Base-by-base conservation (phyloP, 495 filamentous ascomycete species). In the Corynascus novoguineensis region DNA sequence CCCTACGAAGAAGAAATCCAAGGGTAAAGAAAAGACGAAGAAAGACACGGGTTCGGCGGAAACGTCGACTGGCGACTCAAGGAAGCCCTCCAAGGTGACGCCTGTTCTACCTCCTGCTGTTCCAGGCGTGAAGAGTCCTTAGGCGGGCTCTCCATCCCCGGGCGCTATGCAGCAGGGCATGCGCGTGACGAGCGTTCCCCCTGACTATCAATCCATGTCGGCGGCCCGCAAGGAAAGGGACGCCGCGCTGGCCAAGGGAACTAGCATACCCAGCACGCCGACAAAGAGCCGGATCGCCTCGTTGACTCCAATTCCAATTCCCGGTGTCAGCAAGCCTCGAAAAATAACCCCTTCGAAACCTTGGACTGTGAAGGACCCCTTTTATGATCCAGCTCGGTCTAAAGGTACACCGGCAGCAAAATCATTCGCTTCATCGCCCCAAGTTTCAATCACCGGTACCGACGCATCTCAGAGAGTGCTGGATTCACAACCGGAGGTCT, bases 41-140 rank as follows among this genome's bases (percentile, higher is more conserved):
- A 64, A 60, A 42, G 46, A 59, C 8, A 35, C 37, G n/a, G 9
- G 38, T 12, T n/a, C 37, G 9, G 21, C 24, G 5, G 40, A 32
- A 38, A 47, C 32, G 25, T 22, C n/a, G n/a, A n/a, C 58, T 22
- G 59, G 35, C 52, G 58, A 47, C 1, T 15, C 31, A 3, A 56
- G 44, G 12, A 59, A 48, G 44, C 42, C 46, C 22, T 11, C 46
- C 5, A 76, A 72, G 56, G 62, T 71, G 41, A 76, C 75, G 22
- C 75, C 75, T 0, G 53, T 78, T 7, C 59, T 66, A 1, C 63
- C 70, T 21, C 74, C 75, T 0, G 35, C 53, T 9, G 19, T 70
- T 59, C 68, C 68, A 38, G 57, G 62, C 45, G 22, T 55, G 60
- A 75, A 70, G 64, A 75, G 44, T 34, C 27, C 60, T 52, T 65